phyloP scores from a whole-genome alignment of 768 basidiomycete species.

The Leccinum variicolor region DNA sequence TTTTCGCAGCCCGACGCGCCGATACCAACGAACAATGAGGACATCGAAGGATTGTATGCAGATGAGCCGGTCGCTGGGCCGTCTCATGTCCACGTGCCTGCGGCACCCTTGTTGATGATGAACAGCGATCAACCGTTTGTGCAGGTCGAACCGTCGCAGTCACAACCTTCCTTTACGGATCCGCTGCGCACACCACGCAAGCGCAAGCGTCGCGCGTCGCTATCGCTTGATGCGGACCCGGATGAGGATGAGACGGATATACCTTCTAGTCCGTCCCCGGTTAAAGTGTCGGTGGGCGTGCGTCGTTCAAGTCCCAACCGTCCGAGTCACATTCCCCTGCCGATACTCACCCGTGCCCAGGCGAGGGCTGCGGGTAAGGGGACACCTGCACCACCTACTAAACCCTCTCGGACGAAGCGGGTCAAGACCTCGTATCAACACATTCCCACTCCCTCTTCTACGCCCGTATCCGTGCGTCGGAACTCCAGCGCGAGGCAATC shows the following conservation, averaged over 20 bases:
- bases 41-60: constrained; percentile 34
- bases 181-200: constrained; percentile 33
- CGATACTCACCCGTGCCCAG: constrained; percentile 13
- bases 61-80: constrained; percentile 30
- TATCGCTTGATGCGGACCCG: background rate
- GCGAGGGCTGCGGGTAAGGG: constrained; percentile 7
- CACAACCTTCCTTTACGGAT: constrained; percentile 19
- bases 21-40: constrained; percentile 30
- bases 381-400: background rate
- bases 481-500: constrained; percentile 7
- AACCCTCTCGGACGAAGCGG: constrained; percentile 12
- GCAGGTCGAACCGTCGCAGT: constrained; percentile 4
- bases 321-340: background rate
- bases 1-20: constrained; percentile 35
- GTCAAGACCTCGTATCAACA: constrained; percentile 17
- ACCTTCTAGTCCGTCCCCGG: constrained; percentile 31
- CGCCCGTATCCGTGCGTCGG: constrained; percentile 7
- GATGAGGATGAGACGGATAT: constrained; percentile 8
- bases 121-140: constrained; percentile 13
- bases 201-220: constrained; percentile 19
- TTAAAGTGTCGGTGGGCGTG: constrained; percentile 22
- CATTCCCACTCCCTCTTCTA: constrained; percentile 27
- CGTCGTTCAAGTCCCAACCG: background rate
- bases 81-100: constrained; percentile 14
- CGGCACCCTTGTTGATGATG: constrained; percentile 25